These are phyloP conservation scores for Colletotrichum gigasporum DNA, from an alignment of 2,329 filamentous ascomycete species.

Conservation along the genomic window DNA sequence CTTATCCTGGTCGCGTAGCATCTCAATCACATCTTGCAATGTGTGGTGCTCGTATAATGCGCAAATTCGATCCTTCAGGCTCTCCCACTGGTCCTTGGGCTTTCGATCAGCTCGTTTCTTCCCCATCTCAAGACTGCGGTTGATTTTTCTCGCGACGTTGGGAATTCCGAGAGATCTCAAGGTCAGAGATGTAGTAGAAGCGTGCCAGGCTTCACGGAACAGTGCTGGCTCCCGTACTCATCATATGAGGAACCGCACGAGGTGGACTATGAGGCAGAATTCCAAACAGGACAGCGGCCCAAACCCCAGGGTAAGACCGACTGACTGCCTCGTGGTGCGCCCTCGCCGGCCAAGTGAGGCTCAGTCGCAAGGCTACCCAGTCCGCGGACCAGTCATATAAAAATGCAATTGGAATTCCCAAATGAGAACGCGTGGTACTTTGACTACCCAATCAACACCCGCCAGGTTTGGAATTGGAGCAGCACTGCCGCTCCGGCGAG, in stretches of 20 bases:
- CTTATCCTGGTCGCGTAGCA: not conserved
- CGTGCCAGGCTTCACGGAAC: too few relatives aligned
- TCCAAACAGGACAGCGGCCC: not conserved
- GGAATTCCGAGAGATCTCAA: too few relatives aligned
- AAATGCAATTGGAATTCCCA: not conserved
- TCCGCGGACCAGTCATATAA: not conserved
- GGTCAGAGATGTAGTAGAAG: too few relatives aligned
- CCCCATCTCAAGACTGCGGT: not conserved
- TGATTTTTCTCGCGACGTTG: too few relatives aligned
- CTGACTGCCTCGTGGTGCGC: not conserved
- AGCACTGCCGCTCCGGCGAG: not conserved
- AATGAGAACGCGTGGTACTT: not conserved
- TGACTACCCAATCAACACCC: not conserved
- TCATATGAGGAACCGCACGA: not conserved
- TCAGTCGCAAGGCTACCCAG: not conserved
- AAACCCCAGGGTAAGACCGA: not conserved
- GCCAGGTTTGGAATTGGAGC: not conserved
- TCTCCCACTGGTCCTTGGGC: not conserved
- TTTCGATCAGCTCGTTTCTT: not conserved
- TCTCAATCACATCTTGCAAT: not conserved
- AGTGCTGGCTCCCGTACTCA: too few relatives aligned
- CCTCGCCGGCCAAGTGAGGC: conserved; percentile 1
- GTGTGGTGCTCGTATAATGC: not conserved
- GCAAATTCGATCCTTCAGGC: not conserved
- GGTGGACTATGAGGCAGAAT: not conserved